A percentile compares a stretch with the other conserved stretches of the same genome.
Conservation (phyloP, 2,329 filamentous ascomycete species). For the Pezicula rhizophila region DNA sequence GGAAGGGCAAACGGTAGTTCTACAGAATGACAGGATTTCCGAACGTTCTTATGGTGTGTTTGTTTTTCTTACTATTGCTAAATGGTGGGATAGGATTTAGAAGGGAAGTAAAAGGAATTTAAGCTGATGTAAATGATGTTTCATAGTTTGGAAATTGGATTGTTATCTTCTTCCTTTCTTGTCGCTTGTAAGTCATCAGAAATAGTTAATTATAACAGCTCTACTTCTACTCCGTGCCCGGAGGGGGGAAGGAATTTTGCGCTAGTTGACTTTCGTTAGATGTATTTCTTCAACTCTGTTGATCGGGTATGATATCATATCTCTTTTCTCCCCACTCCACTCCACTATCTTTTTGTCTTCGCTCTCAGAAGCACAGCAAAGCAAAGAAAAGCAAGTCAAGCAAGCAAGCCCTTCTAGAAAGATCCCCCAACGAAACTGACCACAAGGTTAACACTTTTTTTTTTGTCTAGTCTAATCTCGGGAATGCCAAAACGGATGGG, state of each 20-base stretch:
- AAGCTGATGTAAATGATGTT: background rate
- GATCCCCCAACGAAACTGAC: constrained; percentile 25
- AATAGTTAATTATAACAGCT: no score
- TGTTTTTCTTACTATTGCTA: background rate
- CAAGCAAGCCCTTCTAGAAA: no score
- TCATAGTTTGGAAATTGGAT: constrained; percentile 17
- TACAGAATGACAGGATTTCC: background rate
- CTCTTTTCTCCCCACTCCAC: no score
- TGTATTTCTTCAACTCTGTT: constrained; percentile 21
- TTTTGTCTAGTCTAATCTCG: constrained; percentile 24
- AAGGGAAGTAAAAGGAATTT: no score
- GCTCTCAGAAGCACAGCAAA: no score
- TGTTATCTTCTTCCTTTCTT: constrained; percentile 9
- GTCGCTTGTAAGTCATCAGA: constrained; percentile 3
- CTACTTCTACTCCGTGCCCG: no score
- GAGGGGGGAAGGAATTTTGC: no score
- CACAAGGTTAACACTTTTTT: background rate
- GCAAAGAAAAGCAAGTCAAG: no score
- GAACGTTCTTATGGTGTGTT: no score
- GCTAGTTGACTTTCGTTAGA: constrained; percentile 1
- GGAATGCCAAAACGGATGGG: constrained; percentile 27
- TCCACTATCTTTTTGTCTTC: no score
- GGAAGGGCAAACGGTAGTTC: no score
- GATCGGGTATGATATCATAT: constrained; percentile 15
- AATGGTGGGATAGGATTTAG: background rate